Base-by-base conservation (phyloP, 306 rosid species). In the Erythrophleum fordii region DNA sequence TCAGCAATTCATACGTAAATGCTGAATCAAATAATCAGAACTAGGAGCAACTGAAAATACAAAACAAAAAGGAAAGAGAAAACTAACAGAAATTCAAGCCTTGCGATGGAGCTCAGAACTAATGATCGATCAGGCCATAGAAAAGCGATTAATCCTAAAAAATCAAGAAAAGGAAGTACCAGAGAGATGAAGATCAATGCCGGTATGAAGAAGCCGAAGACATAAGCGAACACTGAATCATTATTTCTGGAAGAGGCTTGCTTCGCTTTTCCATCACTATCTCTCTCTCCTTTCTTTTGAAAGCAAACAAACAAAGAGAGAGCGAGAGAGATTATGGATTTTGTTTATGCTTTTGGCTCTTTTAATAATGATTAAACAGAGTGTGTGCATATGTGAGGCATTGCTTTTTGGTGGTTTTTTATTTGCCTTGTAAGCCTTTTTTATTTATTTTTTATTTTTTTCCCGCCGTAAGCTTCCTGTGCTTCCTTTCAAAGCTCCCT, bases 381-480 rank as follows among this genome's bases (percentile, higher is more conserved):
- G 69, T 42, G 73, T 42, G 1, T 44, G 53, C 22, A 46, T 26
- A 18, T 58, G 53, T 55, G 52, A 49, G 85, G 59, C 83, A 12
- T 48, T 42, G 80, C 88, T 74, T 86, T 45, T 77, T 48, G 53
- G 82, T 48, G 9, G 55, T 76, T 88, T 81, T 84, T 0, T 3
- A 61, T 62, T 62, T 69, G 78, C 83, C 48, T 84, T 62, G 78
- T 55, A 29, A 8, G 49, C 69, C 69, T 79, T 77, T 80, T 56
- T 13, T 17, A 0, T 45, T 42, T 44, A 51, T 37, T 1, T 68
- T 41, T 41, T 52, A 37, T 2, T 68, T 51, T 71, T 87, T 82
- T 73, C 87, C 90, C 92, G 88, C 92, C 80, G 86, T 11, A 61
- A 44, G 77, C 64, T 68, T 64, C 81, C 52, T 67, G 41, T 35